phyloP scores from a whole-genome alignment of 495 filamentous ascomycete species.

The Trypethelium eluteriae region DNA sequence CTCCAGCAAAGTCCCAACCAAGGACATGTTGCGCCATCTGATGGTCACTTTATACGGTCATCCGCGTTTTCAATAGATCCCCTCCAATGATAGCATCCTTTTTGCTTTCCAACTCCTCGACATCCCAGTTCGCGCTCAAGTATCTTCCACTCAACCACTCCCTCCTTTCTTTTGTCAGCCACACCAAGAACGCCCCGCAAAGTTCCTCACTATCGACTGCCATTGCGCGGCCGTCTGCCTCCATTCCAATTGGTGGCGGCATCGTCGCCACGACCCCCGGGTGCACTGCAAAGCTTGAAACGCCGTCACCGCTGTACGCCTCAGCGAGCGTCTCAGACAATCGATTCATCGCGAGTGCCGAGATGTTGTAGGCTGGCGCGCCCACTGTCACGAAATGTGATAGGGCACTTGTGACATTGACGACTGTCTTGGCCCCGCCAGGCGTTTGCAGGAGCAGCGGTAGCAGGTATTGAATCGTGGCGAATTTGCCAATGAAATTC shows the following conservation, averaged over 20 bases:
- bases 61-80: constrained; percentile 22
- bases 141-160: constrained; percentile 23
- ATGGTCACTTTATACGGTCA: constrained; percentile 12
- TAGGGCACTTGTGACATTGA: constrained; percentile 16
- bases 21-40: no score
- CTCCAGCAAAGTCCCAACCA: no score
- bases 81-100: constrained; percentile 17
- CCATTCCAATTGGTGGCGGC: constrained; percentile 12
- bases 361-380: constrained; percentile 14
- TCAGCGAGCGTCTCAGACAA: constrained; percentile 15
- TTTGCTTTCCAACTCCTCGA: constrained; percentile 21
- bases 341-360: constrained; percentile 14
- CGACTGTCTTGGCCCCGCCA: constrained; percentile 9
- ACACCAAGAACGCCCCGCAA: constrained; percentile 17
- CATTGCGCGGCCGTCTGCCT: background rate
- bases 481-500: constrained; percentile 14
- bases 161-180: constrained; percentile 18
- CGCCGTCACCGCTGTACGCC: constrained; percentile 11
- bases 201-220: constrained; percentile 14
- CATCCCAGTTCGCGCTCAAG: constrained; percentile 19
- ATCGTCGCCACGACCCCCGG: constrained; percentile 16
- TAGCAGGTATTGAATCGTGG: constrained; percentile 9
- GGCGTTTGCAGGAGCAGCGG: constrained; percentile 8
- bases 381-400: constrained; percentile 13
- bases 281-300: constrained; percentile 14